phyloP scores from a whole-genome alignment of 768 basidiomycete species.

The Boletus bicolor region DNA sequence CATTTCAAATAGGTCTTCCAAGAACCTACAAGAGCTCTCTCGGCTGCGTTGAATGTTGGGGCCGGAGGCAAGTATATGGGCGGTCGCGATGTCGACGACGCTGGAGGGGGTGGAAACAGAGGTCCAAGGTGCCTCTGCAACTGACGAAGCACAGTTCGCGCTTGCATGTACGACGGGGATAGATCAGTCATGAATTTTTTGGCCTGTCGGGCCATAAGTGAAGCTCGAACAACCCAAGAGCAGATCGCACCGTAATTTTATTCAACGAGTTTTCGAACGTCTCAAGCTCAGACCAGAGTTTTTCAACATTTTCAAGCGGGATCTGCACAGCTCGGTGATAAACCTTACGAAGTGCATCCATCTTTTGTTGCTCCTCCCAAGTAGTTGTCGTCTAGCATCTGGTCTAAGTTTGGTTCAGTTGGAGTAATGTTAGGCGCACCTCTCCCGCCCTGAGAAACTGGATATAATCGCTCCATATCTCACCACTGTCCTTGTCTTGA shows the following conservation, averaged over 20 bases:
- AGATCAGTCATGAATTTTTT: slow-evolving; percentile 95
- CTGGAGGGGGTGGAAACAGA: slow-evolving; percentile 52
- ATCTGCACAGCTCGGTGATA: slow-evolving; percentile 95
- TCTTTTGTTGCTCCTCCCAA: slow-evolving; percentile 95
- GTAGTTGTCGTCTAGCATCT: slow-evolving; percentile 61
- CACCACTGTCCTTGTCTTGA: slow-evolving; percentile 87
- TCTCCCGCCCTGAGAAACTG: slow-evolving; percentile 80
- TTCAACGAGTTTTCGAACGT: slow-evolving; percentile 87
- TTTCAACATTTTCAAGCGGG: slow-evolving; percentile 90
- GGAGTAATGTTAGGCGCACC: slow-evolving; percentile 41
- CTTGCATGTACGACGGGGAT: slow-evolving; percentile 94
- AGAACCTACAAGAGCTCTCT: slow-evolving; percentile 70
- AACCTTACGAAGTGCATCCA: slow-evolving; percentile 86
- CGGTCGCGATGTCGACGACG: slow-evolving; percentile 39
- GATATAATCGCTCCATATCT: slow-evolving; percentile 94
- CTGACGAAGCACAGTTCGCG: slow-evolving; percentile 82
- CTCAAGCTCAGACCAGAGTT: slow-evolving; percentile 91
- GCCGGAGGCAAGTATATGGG: slow-evolving; percentile 61
- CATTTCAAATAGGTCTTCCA: slow-evolving; percentile 95
- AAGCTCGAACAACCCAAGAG: neutral
- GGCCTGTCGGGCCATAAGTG: slow-evolving; percentile 46
- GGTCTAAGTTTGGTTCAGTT: slow-evolving; percentile 1
- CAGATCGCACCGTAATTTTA: slow-evolving; percentile 65
- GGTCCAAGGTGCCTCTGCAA: slow-evolving; percentile 65
- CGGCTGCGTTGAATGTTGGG: slow-evolving; percentile 69